phyloP scores from a whole-genome alignment of 129 eudicot species.

The Erigeron canadensis region DNA sequence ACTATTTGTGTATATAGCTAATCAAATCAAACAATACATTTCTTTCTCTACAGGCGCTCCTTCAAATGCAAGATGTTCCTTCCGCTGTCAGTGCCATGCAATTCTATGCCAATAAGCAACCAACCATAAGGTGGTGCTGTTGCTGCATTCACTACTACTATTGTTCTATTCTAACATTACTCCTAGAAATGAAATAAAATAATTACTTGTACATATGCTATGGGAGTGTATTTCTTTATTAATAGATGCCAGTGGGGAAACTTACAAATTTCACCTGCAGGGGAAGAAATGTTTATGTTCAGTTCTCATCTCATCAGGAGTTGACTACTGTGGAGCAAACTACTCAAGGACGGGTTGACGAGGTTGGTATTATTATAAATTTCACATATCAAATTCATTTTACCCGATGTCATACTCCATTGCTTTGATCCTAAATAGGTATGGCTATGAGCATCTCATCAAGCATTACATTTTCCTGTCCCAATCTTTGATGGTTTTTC shows the following conservation, averaged over 20 bases:
- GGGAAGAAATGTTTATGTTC: constrained; percentile 95
- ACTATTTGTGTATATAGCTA: no score
- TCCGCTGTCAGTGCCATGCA: constrained; percentile 92
- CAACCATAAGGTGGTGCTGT: constrained; percentile 70
- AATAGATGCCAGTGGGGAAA: constrained; percentile 16
- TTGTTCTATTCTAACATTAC: no score
- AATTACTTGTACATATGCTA: not conserved
- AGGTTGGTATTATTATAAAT: constrained; percentile 49
- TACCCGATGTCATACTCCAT: not conserved
- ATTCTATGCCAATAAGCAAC: constrained; percentile 78
- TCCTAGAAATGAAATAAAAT: no score
- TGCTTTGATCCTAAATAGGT: no score
- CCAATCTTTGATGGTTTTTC: not conserved
- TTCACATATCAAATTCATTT: not conserved
- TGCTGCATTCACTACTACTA: constrained; percentile 13
- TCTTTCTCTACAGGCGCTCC: constrained; percentile 65
- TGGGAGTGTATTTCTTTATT: not conserved
- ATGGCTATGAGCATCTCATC: not conserved
- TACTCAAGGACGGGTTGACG: constrained; percentile 91
- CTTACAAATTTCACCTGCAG: constrained; percentile 36
- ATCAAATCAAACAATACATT: not conserved
- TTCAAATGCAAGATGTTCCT: constrained; percentile 96
- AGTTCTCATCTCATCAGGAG: constrained; percentile 94
- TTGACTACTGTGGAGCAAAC: constrained; percentile 92
- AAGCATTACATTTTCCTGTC: not conserved